Evolutionary conservation across 192 early-diverging fungal species (phyloP).

Genomic region (Backusella australiensis): DNA sequence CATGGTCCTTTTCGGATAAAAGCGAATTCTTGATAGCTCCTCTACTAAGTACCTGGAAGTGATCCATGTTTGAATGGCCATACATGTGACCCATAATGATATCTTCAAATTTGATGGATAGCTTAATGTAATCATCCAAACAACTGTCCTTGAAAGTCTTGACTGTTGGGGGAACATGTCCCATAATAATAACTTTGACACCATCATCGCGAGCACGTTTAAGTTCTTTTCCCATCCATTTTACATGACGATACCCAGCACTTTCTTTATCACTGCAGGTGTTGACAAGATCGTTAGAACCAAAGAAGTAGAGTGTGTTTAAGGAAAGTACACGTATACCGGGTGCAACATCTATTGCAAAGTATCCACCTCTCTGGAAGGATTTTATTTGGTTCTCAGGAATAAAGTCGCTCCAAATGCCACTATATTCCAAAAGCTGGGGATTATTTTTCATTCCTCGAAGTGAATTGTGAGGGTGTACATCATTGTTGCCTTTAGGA

Average conservation of each 20-base stretch:
- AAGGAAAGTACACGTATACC: constrained; percentile 57
- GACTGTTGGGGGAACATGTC: constrained; percentile 62
- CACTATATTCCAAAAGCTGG: constrained; percentile 46
- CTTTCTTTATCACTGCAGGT: constrained; percentile 55
- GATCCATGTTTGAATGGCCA: constrained; percentile 76
- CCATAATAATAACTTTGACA: constrained; percentile 58
- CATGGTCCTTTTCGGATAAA: background rate
- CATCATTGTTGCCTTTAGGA: constrained; percentile 64
- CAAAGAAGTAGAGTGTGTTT: constrained; percentile 75
- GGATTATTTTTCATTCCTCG: constrained; percentile 36
- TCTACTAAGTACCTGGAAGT: constrained; percentile 20
- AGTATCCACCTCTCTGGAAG: constrained; percentile 71
- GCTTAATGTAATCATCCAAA: constrained; percentile 37
- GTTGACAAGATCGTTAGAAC: constrained; percentile 64
- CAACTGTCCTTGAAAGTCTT: constrained; percentile 45
- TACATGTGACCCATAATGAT: constrained; percentile 66
- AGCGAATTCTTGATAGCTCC: constrained; percentile 6
- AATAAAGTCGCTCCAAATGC: constrained; percentile 59
- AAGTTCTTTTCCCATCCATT: constrained; percentile 66
- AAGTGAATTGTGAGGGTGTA: constrained; percentile 62
- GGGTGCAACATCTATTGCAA: constrained; percentile 52
- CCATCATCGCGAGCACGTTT: constrained; percentile 38
- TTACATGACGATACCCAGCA: constrained; percentile 62
- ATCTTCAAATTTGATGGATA: constrained; percentile 45
- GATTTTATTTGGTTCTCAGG: constrained; percentile 56